Base-by-base conservation (phyloP, 306 rosid species). In the Carpinus viminea region DNA sequence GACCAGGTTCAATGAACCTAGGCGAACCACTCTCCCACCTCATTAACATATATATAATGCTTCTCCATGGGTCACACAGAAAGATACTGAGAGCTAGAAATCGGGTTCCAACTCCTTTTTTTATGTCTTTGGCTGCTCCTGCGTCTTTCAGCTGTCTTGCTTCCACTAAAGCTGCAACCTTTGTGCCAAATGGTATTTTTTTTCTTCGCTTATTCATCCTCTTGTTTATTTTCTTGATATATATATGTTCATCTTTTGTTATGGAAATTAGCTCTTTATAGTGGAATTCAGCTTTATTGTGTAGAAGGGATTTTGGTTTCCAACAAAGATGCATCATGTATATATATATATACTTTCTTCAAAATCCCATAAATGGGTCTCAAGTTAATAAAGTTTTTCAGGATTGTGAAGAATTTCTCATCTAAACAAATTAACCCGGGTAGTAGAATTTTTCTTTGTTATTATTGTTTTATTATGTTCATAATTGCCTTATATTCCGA, bases 1-100 rank as follows among this genome's bases (percentile, higher is more conserved):
- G 86, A 78, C 93, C 73, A 90, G 90, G 87, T 90, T 90, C 93
- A 86, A 71, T 84, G 90, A 84, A 89, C 18, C 36, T 81, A 2
- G 12, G 1, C 7, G 18, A n/a, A 50, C 34, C 64, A 56, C 17
- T 10, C 74, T 45, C 78, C 74, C 10, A 59, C 70, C 24, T 45
- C 12, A 43, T 51, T 71, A 5, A 34, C 54, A 75, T 80, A 77
- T 75, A 75, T 80, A 77, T 75, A 78, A 72, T 79, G 61, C 74
- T 51, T 18, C 43, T 51, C 60, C 74, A 73, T 56, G 34, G 16
- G 79, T 12, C 73, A 26, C 45, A 48, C 52, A 70, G 55, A 55
- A 56, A 65, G 78, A 41, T 0, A 41, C 45, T 26, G 51, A n/a
- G 43, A 76, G 26, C 26, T 24, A 24, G 21, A 68, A 15, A 74